Evolutionary conservation across 257 asterid genomes (phyloP), one percentile per base, ranked within the genome.

Genomic region (Lycium ferocissimum): DNA sequence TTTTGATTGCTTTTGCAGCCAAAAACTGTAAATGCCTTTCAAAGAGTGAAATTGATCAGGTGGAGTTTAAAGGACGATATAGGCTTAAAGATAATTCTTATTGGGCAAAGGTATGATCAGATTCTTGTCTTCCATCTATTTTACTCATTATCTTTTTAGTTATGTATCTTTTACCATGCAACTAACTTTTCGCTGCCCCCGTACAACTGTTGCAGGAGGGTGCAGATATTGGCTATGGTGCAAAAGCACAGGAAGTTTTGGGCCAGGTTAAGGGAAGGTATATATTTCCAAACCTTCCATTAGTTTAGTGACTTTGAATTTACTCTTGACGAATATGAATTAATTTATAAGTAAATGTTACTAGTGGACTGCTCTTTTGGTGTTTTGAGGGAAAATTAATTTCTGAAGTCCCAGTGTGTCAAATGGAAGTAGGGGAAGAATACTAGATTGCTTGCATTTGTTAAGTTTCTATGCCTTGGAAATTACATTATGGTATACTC

Each of bases 241-340:
- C 99, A 18, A 97, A 95, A 92, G 98, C 98, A 62, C 98, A 97
- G 88, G 99, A 94, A 90, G 87, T 97, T 81, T 81, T 97, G 89
- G 99, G 99, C 83, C 98, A 94, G 88, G 99, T 97, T 87, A 92
- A 85, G 89, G 98, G 99, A 90, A 95, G 98, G 99, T 97, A 88
- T 76, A 89, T 80, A 84, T 85, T 83, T 69, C 63, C 72, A 15
- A 80, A 72, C 37, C 18, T 38, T 26, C 61, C 26, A 43, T 20
- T 10, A 37, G 10, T 2, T 40, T 83, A 4, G 38, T 9, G 13
- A 12, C 76, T 15, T 78, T n/a, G 47, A 26, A n/a, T 61, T 72
- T 83, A 26, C 61, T 17, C 67, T 35, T 33, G 61, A 14, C 22
- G 43, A 67, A 49, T 18, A 9, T 12, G 8, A n/a, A 49, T n/a